Evolutionary conservation across 306 rosid species (phyloP).

Genomic region (Vigna unguiculata): DNA sequence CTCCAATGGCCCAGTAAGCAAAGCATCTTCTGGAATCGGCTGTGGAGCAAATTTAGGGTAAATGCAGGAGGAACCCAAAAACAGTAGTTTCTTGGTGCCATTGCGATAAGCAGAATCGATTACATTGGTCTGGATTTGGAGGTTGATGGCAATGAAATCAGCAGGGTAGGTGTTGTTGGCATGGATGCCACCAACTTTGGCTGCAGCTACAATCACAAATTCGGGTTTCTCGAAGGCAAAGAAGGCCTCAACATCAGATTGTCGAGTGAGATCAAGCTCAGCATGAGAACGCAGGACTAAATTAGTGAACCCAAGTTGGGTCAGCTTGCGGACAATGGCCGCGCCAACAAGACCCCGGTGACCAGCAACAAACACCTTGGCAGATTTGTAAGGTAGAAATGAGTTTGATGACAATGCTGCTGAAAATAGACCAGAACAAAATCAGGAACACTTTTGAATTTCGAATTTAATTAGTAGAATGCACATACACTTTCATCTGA

Average conservation of each 20-base stretch:
- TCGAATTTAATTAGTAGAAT: not conserved
- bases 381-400: constrained; percentile 69
- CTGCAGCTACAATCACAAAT: constrained; percentile 88
- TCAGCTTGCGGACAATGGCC: constrained; percentile 84
- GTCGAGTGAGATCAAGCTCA: constrained; percentile 89
- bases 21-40: constrained; percentile 81
- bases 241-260: constrained; percentile 84
- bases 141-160: constrained; percentile 84
- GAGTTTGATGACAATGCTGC: constrained; percentile 55
- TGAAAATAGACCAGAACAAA: not conserved
- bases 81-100: constrained; percentile 78
- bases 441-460: not conserved
- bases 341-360: constrained; percentile 97
- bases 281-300: constrained; percentile 72
- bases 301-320: constrained; percentile 71
- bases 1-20: constrained; percentile 87
- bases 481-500: not conserved
- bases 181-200: constrained; percentile 97
- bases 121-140: constrained; percentile 92
- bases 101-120: constrained; percentile 76
- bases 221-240: constrained; percentile 77
- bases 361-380: constrained; percentile 93
- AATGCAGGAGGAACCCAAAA: constrained; percentile 92
- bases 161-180: constrained; percentile 97
- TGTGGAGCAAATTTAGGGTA: constrained; percentile 98